These are phyloP conservation scores for Toxoplasma gondii DNA, from an alignment of 169 alveolate genomes.

Conservation along the genomic window DNA sequence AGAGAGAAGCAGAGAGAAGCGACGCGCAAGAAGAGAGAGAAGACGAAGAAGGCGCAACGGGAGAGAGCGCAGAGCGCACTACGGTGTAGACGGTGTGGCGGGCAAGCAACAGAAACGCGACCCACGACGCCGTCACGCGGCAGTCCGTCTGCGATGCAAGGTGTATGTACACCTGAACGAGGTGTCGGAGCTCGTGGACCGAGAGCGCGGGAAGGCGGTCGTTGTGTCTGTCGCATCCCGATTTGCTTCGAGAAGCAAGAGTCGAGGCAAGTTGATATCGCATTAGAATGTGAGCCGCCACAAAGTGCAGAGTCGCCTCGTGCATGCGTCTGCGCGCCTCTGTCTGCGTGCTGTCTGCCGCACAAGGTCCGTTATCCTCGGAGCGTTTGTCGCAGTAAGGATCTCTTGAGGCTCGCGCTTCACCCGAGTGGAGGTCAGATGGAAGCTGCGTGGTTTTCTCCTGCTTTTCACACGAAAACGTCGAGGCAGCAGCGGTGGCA, in stretches of 20 bases:
- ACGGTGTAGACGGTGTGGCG: background rate
- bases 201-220: background rate
- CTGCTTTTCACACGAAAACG: background rate
- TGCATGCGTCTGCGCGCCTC: background rate
- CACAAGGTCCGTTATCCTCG: background rate
- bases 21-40: conserved; percentile 1
- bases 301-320: background rate
- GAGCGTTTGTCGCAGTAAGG: background rate
- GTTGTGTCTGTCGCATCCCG: background rate
- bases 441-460: background rate
- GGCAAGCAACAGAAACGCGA: background rate
- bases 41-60: background rate
- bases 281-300: background rate
- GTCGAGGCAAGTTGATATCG: background rate
- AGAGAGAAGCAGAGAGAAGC: background rate
- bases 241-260: background rate
- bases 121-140: background rate
- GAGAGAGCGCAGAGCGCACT: background rate
- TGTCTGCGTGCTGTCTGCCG: background rate
- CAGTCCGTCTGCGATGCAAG: background rate
- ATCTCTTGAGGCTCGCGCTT: background rate
- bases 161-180: background rate
- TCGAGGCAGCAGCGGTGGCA: too few species aligned
- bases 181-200: conserved; percentile 7
- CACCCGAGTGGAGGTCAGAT: background rate